Conservation (phyloP, 805 yeast genomes). For the Candida argentea region DNA sequence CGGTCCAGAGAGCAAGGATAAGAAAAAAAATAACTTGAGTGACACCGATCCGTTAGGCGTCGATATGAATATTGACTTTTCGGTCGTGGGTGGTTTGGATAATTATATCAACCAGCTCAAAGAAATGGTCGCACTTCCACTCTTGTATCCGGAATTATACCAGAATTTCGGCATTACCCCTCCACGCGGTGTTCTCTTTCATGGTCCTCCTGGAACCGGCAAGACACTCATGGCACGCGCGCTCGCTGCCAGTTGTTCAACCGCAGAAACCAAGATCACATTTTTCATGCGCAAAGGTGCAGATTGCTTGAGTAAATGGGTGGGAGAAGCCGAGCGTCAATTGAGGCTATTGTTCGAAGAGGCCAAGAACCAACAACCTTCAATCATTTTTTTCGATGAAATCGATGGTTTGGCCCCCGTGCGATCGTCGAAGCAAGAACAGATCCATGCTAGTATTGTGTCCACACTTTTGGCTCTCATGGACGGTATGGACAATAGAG, state of each 20-base stretch:
- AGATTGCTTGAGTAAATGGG: conserved; percentile 95
- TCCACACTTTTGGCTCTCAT: conserved; percentile 88
- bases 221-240: conserved; percentile 97
- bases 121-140: conserved; percentile 93
- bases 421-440: conserved; percentile 94
- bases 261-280: conserved; percentile 76
- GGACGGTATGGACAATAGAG: conserved; percentile 99
- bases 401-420: conserved; percentile 98
- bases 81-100: conserved; percentile 85
- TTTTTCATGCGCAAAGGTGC: conserved; percentile 99
- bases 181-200: conserved; percentile 94
- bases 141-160: conserved; percentile 88
- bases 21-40: conserved; percentile 53
- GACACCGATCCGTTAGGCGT: conserved; percentile 92
- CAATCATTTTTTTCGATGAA: conserved; percentile 94
- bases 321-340: conserved; percentile 97
- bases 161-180: conserved; percentile 87
- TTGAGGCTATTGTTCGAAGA: conserved; percentile 85
- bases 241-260: conserved; percentile 87
- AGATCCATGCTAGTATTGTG: conserved; percentile 94
- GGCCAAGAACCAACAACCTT: conserved; percentile 91
- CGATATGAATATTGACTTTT: conserved; percentile 75
- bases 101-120: conserved; percentile 85
- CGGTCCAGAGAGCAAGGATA: conserved; percentile 26
- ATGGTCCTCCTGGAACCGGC: conserved; percentile 99